Evolutionary conservation across 371 early-diverging fungal genomes (phyloP).

Genomic region (Blakeslea trispora): DNA sequence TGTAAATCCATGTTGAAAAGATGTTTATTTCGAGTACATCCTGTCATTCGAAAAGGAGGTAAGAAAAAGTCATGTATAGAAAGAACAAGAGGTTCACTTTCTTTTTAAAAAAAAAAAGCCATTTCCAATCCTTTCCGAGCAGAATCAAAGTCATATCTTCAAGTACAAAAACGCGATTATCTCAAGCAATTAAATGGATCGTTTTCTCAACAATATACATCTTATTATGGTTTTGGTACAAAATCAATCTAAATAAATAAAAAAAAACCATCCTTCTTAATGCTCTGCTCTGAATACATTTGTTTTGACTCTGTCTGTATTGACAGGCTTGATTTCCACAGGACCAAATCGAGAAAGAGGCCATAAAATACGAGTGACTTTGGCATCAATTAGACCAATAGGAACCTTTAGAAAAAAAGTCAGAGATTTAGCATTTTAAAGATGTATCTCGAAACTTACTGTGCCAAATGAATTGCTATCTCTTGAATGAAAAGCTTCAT

Average conservation of each 20-base stretch:
- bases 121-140: not conserved
- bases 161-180: not conserved
- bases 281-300: conserved; percentile 19
- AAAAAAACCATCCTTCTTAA: no score
- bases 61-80: no score
- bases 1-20: not conserved
- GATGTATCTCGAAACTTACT: conserved; percentile 49
- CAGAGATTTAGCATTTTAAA: no score
- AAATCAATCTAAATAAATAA: not conserved
- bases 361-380: conserved; percentile 66
- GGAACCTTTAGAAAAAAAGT: conserved; percentile 52
- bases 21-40: conserved; percentile 1
- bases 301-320: conserved; percentile 31
- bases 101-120: not conserved
- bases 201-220: not conserved
- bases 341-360: conserved; percentile 70
- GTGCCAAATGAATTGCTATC: conserved; percentile 91
- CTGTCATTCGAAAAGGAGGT: conserved; percentile 1
- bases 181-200: not conserved
- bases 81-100: no score
- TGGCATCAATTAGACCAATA: conserved; percentile 66
- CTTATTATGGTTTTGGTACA: not conserved
- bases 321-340: conserved; percentile 36
- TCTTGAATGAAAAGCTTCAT: conserved; percentile 82
- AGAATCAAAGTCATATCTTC: not conserved